Conservation (phyloP, 345 rosid species). For the Corymbia maculata region DNA sequence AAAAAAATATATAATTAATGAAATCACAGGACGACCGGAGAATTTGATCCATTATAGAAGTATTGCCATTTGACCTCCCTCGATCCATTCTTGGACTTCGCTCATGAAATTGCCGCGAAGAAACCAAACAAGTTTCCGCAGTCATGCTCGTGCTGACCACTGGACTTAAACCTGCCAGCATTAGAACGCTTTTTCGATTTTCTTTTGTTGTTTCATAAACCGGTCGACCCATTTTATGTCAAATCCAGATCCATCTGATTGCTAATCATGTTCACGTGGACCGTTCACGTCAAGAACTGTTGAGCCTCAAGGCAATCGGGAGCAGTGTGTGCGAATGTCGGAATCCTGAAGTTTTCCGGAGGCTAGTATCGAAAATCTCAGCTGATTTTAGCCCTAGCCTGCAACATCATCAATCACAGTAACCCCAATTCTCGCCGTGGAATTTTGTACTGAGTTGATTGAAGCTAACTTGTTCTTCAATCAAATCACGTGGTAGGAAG, state of each 20-base stretch:
- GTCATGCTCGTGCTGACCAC: background rate
- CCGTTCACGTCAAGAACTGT: background rate
- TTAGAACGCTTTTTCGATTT: background rate
- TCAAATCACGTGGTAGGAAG: background rate
- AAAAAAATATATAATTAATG: background rate
- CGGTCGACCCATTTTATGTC: background rate
- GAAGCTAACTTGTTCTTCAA: background rate
- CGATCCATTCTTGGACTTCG: background rate
- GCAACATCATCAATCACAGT: background rate
- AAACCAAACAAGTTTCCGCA: background rate
- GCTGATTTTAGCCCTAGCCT: background rate
- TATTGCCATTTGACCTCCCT: background rate
- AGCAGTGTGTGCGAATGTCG: background rate
- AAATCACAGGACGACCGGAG: background rate
- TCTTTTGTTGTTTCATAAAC: background rate
- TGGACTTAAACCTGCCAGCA: background rate
- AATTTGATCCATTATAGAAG: background rate
- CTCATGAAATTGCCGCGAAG: background rate
- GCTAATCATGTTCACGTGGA: accelerated
- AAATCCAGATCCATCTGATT: background rate
- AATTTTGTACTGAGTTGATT: background rate
- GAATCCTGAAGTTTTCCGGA: background rate
- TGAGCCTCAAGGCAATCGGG: accelerated
- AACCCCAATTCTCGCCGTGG: background rate
- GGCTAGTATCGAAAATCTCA: background rate